phyloP scores from a whole-genome alignment of 2,329 filamentous ascomycete species.

The Aaosphaeria arxii region DNA sequence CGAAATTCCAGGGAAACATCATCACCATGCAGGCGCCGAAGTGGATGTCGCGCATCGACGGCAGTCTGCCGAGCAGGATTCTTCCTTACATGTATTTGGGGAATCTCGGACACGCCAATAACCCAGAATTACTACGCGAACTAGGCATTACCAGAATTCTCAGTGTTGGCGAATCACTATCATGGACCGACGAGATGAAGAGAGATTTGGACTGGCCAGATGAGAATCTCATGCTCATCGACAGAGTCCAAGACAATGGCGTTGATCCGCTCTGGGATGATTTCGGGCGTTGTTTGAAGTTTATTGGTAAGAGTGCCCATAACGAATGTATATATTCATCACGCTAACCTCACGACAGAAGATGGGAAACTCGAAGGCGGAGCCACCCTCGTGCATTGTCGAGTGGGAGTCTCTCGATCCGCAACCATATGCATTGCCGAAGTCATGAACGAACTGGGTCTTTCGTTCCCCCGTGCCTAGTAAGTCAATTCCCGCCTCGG shows the following conservation, averaged over 20 bases:
- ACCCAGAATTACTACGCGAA: conserved; percentile 74
- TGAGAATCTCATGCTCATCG: conserved; percentile 76
- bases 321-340: background rate
- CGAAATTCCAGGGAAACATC: conserved; percentile 49
- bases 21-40: conserved; percentile 63
- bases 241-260: conserved; percentile 92
- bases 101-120: conserved; percentile 90
- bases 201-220: conserved; percentile 63
- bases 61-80: conserved; percentile 84
- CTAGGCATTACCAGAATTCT: conserved; percentile 85
- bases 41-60: conserved; percentile 83
- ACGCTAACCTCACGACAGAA: conserved; percentile 52
- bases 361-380: conserved; percentile 72
- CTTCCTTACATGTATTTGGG: conserved; percentile 95
- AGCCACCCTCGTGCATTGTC: conserved; percentile 91
- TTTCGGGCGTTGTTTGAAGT: conserved; percentile 80
- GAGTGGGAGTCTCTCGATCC: conserved; percentile 90
- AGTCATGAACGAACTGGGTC: conserved; percentile 77
- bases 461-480: conserved; percentile 91
- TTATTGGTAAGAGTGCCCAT: conserved; percentile 69
- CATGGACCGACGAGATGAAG: conserved; percentile 69
- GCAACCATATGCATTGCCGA: conserved; percentile 99
- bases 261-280: conserved; percentile 87
- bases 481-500: conserved; percentile 35
- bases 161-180: conserved; percentile 85